Percentiles rank a stretch among this genome's conserved stretches.
Conservation (phyloP, 2,329 filamentous ascomycete genomes). For the Alternaria longipes region DNA sequence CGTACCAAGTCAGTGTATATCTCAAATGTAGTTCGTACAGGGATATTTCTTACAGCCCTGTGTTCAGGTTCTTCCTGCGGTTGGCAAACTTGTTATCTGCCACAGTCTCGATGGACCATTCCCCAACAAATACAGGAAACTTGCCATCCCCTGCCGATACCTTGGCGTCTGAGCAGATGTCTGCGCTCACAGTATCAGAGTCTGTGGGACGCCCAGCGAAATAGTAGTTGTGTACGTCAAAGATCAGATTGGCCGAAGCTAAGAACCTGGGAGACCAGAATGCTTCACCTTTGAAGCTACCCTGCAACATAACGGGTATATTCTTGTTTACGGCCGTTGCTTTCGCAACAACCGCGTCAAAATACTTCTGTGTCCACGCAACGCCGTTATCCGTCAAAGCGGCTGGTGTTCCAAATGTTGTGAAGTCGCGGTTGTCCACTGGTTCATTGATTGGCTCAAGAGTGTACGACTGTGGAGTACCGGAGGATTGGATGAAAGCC, state of each 20-base stretch:
- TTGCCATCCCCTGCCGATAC: not conserved
- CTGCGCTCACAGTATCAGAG: slow-evolving; percentile 17
- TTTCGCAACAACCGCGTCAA: slow-evolving; percentile 27
- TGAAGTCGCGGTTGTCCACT: slow-evolving; percentile 43
- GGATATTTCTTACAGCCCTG: not conserved
- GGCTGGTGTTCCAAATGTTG: slow-evolving; percentile 44
- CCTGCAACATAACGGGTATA: slow-evolving; percentile 30
- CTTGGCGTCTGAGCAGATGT: not conserved
- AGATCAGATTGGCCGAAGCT: slow-evolving; percentile 28
- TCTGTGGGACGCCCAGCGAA: slow-evolving; percentile 28
- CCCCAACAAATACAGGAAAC: not conserved
- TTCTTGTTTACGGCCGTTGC: slow-evolving; percentile 28
- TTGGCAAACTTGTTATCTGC: not conserved
- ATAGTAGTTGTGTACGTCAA: slow-evolving; percentile 40
- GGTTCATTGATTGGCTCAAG: slow-evolving; percentile 53
- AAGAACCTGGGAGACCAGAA: slow-evolving; percentile 29
- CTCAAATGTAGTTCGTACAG: too few species aligned
- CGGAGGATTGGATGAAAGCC: slow-evolving; percentile 43
- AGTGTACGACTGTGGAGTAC: slow-evolving; percentile 43
- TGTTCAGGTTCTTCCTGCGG: not conserved
- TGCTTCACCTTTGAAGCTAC: slow-evolving; percentile 27
- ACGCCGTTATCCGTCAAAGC: slow-evolving; percentile 41
- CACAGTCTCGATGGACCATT: not conserved
- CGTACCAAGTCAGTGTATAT: too few species aligned
- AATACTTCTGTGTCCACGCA: slow-evolving; percentile 47